These are phyloP conservation scores for Cystoderma amianthinum DNA, from an alignment of 768 basidiomycete genomes.

Conservation along the genomic window DNA sequence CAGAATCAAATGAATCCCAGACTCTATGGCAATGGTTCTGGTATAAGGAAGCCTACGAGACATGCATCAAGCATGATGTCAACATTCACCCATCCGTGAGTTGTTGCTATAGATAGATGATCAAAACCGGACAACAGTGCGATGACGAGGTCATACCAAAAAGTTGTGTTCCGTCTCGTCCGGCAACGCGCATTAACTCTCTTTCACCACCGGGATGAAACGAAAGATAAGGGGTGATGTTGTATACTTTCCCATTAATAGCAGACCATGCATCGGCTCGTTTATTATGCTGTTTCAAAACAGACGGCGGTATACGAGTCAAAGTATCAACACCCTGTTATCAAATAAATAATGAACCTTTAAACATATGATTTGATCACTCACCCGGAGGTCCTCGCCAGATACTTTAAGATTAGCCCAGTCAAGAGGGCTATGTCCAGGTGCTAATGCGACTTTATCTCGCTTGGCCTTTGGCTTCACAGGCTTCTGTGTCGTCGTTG, in stretches of 20 bases:
- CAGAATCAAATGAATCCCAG: no score
- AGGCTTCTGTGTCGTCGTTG: slow-evolving; percentile 57
- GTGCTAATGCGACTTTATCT: slow-evolving; percentile 82
- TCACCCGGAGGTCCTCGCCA: slow-evolving; percentile 72
- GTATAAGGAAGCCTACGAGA: slow-evolving; percentile 83
- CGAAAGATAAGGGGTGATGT: slow-evolving; percentile 85
- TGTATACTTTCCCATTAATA: slow-evolving; percentile 92
- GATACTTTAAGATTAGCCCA: slow-evolving; percentile 88
- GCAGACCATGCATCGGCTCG: slow-evolving; percentile 89
- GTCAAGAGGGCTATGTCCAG: slow-evolving; percentile 88
- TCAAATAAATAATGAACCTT: slow-evolving; percentile 3
- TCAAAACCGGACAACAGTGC: not conserved
- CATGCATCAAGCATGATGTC: slow-evolving; percentile 95
- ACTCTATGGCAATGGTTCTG: slow-evolving; percentile 45
- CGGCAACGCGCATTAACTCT: slow-evolving; percentile 92
- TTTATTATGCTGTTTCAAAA: slow-evolving; percentile 76
- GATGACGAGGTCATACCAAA: slow-evolving; percentile 58
- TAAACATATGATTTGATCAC: slow-evolving; percentile 11
- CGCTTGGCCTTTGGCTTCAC: slow-evolving; percentile 48
- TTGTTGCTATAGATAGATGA: slow-evolving; percentile 47
- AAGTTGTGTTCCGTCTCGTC: slow-evolving; percentile 89
- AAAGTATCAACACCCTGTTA: slow-evolving; percentile 64
- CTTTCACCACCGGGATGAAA: slow-evolving; percentile 95
- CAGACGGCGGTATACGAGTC: slow-evolving; percentile 66
- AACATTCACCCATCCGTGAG: slow-evolving; percentile 96